Base-by-base conservation (phyloP, 805 yeast genomes). In the Kodamaea neixiangensis region DNA sequence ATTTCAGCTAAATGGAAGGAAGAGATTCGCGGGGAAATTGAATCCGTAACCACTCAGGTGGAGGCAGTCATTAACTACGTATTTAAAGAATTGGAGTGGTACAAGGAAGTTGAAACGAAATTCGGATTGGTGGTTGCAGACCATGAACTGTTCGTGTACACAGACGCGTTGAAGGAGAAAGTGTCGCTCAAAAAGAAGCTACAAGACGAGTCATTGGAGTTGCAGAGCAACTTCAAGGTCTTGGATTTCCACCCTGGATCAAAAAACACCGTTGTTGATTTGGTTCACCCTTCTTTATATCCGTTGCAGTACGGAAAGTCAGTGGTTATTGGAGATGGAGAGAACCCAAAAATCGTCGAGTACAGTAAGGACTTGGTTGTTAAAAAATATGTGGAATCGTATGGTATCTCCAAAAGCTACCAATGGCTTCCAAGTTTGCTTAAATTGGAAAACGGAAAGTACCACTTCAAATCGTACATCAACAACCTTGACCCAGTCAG, bases 401-500 rank as follows among this genome's bases (percentile, higher is more conserved):
- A 14, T 21, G 60, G 58, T 1, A 40, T 50, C 7, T 55, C 57
- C 19, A 14, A 43, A 21, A 44, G 29, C 5, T 55, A 42, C 49
- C 60, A 57, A 38, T 57, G 60, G 60, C 42, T 57, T n/a, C 60
- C 59, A 2, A 48, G 58, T 5, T 18, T 42, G n/a, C 45, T 59
- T 52, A 25, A 25, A 22, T n/a, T 22, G 19, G 31, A 38, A 4
- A 21, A 39, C 1, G 47, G 25, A 3, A 54, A 48, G 7, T 69
- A 57, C 47, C 48, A 50, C 13, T 55, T 71, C 42, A 43, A 38
- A 2, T 72, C 77, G 2, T 74, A 73, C 53, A 74, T 74, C 53
- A 74, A 74, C 56, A 74, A 73, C 51, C 60, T 74, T 48, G 72
- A 74, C 45, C 77, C 77, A 14, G 44, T 51, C 0, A 54, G 58